Percentiles rank a stretch among this genome's conserved stretches.
Evolutionary conservation across 768 basidiomycete species (phyloP).

Genomic region (Mycena maculata): DNA sequence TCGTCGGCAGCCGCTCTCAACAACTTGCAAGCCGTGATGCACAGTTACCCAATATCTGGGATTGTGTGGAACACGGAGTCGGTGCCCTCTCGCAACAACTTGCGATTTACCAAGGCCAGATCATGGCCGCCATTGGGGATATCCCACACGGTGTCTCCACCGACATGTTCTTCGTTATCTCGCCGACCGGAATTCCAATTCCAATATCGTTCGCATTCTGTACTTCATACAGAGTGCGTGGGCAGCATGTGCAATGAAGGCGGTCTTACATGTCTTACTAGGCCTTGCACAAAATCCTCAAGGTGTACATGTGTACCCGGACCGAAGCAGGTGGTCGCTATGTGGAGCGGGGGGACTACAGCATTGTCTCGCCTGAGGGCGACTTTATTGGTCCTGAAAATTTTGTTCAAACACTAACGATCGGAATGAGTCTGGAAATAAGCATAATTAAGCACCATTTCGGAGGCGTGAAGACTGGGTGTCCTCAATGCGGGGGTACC

Average conservation of each 20-base stretch:
- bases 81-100: neutral
- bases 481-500: too few species aligned
- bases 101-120: neutral
- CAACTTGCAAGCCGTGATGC: neutral
- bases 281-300: neutral
- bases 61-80: neutral
- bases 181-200: neutral
- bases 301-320: neutral
- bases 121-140: neutral
- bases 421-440: too few species aligned
- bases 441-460: too few species aligned
- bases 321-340: neutral
- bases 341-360: neutral
- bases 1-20: too few species aligned
- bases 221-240: neutral
- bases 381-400: too few species aligned
- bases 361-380: too few species aligned
- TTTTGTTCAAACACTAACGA: too few species aligned
- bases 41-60: neutral
- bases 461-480: too few species aligned
- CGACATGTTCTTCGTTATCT: neutral
- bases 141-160: neutral
- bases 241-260: neutral
- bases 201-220: neutral
- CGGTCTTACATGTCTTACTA: neutral